phyloP scores from a whole-genome alignment of 306 rosid species.

The Urtica urens region DNA sequence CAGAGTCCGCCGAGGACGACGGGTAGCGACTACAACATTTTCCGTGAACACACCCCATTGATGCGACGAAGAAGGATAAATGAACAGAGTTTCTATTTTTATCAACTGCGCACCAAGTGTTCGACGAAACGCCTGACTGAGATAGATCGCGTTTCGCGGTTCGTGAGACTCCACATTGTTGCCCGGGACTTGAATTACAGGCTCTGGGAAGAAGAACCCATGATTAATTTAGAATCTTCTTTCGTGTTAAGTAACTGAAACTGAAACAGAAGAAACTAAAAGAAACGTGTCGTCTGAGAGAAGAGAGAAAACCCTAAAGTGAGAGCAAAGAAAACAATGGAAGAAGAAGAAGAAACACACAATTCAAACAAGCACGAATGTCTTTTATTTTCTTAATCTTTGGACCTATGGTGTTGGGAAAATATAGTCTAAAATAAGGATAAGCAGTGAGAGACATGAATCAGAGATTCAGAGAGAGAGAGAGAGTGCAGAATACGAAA shows the following conservation, averaged over 20 bases:
- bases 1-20: slow-evolving; percentile 40
- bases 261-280: background rate
- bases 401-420: no score
- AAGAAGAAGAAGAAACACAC: slow-evolving; percentile 12
- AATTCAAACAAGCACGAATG: no score
- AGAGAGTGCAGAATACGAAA: slow-evolving; percentile 10
- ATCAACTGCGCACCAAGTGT: slow-evolving; percentile 20
- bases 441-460: background rate
- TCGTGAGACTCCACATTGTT: slow-evolving; percentile 25
- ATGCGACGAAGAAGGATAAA: background rate
- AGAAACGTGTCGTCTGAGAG: slow-evolving; percentile 10
- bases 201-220: slow-evolving; percentile 9
- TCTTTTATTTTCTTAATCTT: no score
- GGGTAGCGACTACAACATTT: slow-evolving; percentile 60
- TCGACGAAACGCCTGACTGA: slow-evolving; percentile 11
- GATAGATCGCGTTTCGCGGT: background rate
- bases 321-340: slow-evolving; percentile 5
- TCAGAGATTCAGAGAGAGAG: slow-evolving; percentile 12
- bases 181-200: slow-evolving; percentile 13
- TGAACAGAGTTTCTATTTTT: slow-evolving; percentile 10
- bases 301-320: slow-evolving; percentile 18
- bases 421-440: background rate
- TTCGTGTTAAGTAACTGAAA: no score
- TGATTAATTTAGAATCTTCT: no score
- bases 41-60: slow-evolving; percentile 85